These are phyloP conservation scores for Geotrichum australiense DNA, from an alignment of 1,139 yeast species.

Conservation along the genomic window DNA sequence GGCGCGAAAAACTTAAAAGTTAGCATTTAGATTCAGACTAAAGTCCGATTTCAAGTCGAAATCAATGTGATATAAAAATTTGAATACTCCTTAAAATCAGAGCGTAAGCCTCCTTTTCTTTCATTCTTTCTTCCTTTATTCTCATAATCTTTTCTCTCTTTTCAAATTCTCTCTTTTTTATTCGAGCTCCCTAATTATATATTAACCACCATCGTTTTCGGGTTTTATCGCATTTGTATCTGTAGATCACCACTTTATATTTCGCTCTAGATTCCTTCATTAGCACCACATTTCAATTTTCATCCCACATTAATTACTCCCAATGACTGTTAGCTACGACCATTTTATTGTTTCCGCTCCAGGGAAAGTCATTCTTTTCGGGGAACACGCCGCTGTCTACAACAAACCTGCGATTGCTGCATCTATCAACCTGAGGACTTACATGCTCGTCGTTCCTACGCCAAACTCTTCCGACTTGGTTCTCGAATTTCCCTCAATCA, in stretches of 20 bases:
- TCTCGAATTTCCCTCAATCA: conserved; percentile 79
- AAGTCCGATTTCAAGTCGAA: too few species aligned
- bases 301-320: neutral
- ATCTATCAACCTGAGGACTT: conserved; percentile 75
- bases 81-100: neutral
- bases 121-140: neutral
- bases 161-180: conserved; percentile 2
- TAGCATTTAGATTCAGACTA: too few species aligned
- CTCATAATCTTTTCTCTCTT: too few species aligned
- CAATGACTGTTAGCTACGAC: conserved; percentile 13
- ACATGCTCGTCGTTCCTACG: conserved; percentile 47
- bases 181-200: neutral
- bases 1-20: neutral
- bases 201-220: too few species aligned
- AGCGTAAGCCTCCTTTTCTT: neutral
- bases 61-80: too few species aligned
- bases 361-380: conserved; percentile 91
- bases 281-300: neutral
- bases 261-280: neutral
- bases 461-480: conserved; percentile 39
- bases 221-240: too few species aligned
- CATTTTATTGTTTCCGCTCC: conserved; percentile 81
- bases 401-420: conserved; percentile 92
- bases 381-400: conserved; percentile 95
- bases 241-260: too few species aligned